Evolutionary conservation across 2,329 filamentous ascomycete genomes (phyloP), one percentile per base, ranked within the genome.

Genomic region (Tothia fuscella): DNA sequence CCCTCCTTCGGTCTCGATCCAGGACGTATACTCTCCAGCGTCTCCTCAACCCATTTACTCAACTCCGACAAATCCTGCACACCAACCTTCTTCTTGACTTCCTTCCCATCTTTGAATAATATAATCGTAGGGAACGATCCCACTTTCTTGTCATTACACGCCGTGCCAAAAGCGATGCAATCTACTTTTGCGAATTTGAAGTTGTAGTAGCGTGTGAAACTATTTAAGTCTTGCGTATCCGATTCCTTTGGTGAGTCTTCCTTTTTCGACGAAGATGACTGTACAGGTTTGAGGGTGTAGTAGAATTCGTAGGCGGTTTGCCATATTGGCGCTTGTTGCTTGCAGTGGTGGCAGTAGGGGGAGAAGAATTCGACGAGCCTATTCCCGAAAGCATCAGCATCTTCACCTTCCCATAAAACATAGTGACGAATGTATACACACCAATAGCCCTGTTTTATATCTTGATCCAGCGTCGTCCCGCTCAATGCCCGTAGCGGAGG

Each of bases 221-320:
- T 72, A 54, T 80, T 79, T 31, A 76, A 57, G 1, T 69, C 65
- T 52, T 64, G 67, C 52, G 58, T 63, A 21, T 60, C 56, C n/a
- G n/a, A n/a, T n/a, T n/a, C n/a, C 1, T 69, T 66, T 52, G 63
- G 67, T 52, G 58, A 63, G 21, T 59, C 55, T 28, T 51, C 46
- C 17, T 52, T 52, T 33, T 64, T 66, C 7, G 65, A 61, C 17
- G 10, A 21, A 10, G 37, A n/a, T 6, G 33, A 6, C 10, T 12
- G 70, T 61, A 37, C 68, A 62, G 39, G 67, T 61, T 46, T 68
- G 62, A 41, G 24, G 28, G 88, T 95, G 65, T 85, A 78, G 66
- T 95, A 98, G 62, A 80, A 95, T 65, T 98, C 91, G 69, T 96
- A 94, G 12, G 89, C 62, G 4, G 88, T 95, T 63, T 96, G 87